phyloP scores from a whole-genome alignment of 2,329 filamentous ascomycete genomes.

The Chaetomium strumarium region DNA sequence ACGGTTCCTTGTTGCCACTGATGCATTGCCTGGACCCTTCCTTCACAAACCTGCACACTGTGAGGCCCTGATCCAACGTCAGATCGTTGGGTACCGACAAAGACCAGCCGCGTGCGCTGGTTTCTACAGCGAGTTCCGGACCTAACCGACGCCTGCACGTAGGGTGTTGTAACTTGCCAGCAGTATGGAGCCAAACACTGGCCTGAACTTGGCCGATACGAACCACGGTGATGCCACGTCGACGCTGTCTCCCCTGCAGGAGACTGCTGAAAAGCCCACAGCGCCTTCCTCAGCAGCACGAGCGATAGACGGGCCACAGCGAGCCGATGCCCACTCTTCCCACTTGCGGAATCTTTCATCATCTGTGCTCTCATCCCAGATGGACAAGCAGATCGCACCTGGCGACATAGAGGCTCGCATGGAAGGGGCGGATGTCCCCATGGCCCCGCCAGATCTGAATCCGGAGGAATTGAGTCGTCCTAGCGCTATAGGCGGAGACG shows the following conservation, averaged over 20 bases:
- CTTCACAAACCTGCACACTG: no score
- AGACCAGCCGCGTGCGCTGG: not conserved
- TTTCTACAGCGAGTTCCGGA: not conserved
- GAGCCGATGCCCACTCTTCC: conserved; percentile 16
- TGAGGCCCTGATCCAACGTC: not conserved
- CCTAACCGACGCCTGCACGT: not conserved
- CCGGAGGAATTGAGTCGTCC: not conserved
- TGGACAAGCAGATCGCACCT: conserved; percentile 54
- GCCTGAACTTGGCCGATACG: not conserved
- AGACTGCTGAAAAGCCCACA: not conserved
- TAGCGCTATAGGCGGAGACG: conserved; percentile 33
- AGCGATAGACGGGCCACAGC: not conserved
- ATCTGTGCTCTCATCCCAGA: conserved; percentile 37
- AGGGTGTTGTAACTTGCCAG: not conserved
- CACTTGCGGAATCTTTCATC: conserved; percentile 37
- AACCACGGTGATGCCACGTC: not conserved
- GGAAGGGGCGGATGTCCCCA: conserved; percentile 57
- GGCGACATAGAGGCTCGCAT: conserved; percentile 52
- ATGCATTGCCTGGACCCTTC: no score
- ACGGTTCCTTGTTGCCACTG: no score
- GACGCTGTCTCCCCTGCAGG: not conserved
- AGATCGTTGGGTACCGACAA: not conserved
- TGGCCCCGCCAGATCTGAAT: conserved; percentile 47
- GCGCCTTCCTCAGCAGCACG: not conserved
- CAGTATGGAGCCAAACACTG: not conserved